phyloP scores from a whole-genome alignment of 2,329 filamentous ascomycete species.

The Bertia moriformis region DNA sequence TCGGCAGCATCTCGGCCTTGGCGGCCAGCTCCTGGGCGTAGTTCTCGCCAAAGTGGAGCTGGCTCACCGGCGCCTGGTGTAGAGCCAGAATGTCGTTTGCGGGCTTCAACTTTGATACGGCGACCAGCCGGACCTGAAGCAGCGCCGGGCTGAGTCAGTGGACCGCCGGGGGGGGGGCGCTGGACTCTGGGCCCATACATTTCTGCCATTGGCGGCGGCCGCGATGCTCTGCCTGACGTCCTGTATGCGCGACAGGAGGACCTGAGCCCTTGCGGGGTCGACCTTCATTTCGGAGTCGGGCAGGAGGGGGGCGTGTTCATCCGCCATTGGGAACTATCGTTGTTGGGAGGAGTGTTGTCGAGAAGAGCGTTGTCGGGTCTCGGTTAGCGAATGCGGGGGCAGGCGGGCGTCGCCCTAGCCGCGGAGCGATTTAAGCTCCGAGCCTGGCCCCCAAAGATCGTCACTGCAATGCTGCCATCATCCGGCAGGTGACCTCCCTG shows the following conservation, averaged over 20 bases:
- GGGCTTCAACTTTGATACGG: slow-evolving; percentile 92
- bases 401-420: no score
- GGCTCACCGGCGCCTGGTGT: slow-evolving; percentile 42
- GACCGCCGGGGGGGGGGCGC: slow-evolving; percentile 10
- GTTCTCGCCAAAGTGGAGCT: slow-evolving; percentile 88
- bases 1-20: slow-evolving; percentile 69
- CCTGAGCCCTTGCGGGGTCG: slow-evolving; percentile 43
- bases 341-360: no score
- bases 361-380: no score
- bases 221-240: slow-evolving; percentile 42
- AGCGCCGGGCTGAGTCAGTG: slow-evolving; percentile 5
- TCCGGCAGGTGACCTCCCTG: no score
- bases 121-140: slow-evolving; percentile 59
- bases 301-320: no score
- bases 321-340: no score
- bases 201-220: slow-evolving; percentile 34
- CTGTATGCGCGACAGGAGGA: slow-evolving; percentile 46
- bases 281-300: no score
- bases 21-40: slow-evolving; percentile 81
- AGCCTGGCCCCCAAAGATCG: no score
- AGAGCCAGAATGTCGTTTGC: slow-evolving; percentile 79
- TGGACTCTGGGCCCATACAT: no score
- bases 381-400: no score
- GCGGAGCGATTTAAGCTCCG: no score
- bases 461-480: no score